Evolutionary conservation across 257 asterid genomes (phyloP), one percentile per base, ranked within the genome.

Genomic region (Nicotiana undulata): DNA sequence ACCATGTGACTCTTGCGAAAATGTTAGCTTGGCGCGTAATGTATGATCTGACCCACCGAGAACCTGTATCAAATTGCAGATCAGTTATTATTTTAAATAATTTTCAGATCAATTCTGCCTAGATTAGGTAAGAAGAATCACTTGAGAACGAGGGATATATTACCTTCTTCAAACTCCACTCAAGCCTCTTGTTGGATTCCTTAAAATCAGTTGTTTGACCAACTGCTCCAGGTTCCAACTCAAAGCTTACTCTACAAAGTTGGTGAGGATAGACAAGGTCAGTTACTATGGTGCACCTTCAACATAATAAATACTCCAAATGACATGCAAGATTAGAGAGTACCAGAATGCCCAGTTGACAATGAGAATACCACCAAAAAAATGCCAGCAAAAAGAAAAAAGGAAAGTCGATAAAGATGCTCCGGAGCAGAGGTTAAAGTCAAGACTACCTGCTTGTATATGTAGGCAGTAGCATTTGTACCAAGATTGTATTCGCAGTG

Each of bases 121-220:
- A 16, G 60, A 15, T 12, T 72, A 72, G 37, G 40, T 3, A 22
- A 22, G 40, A 46, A 70, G 13, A 70, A 22, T 22, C 1, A 0
- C 37, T 72, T 72, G 60, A 22, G 24, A 46, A 72, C 0, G 9
- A 72, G 4, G 37, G 40, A 72, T 32, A 53, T 20, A 52, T 84
- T 91, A 82, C 99, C 98, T 96, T 96, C 91, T 96, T 96, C 90
- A 94, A 52, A 85, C 53, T 90, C 99, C 99, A 96, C 85, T 96
- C 98, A 13, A 96, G 94, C 83, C 83, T 96, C 91, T 49, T 89
- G 78, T 89, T 92, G 12, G 97, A 90, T 88, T 96, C 99, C 84
- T 92, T 96, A 86, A 96, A 96, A 89, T 94, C 98, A 77, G 99
- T 96, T 29, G 85, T 85, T 82, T 94, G 99, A 61, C 99, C 98